Percentiles rank a stretch among this genome's conserved stretches.
Evolutionary conservation across 441 rosid genomes (phyloP).

Genomic region (Macaranga tanarius): DNA sequence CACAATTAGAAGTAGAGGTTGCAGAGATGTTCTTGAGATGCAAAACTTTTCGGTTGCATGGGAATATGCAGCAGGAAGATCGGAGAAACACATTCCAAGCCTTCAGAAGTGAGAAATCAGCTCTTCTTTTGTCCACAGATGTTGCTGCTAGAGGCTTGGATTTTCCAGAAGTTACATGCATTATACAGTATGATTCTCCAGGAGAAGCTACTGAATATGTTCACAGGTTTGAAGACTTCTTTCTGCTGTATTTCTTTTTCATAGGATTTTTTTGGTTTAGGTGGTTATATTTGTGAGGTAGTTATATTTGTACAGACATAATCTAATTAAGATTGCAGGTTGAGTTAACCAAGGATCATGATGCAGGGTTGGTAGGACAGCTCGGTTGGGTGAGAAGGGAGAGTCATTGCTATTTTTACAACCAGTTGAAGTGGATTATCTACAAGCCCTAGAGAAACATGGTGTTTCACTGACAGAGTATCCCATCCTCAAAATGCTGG

Average conservation of each 20-base stretch:
- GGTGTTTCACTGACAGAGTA: slow-evolving; percentile 75
- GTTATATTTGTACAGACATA: background rate
- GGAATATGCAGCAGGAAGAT: slow-evolving; percentile 94
- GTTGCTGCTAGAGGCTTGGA: slow-evolving; percentile 94
- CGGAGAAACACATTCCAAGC: slow-evolving; percentile 72
- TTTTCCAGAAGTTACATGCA: slow-evolving; percentile 86
- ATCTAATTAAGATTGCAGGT: slow-evolving; percentile 5
- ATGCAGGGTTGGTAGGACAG: slow-evolving; percentile 95
- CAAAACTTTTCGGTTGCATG: slow-evolving; percentile 80
- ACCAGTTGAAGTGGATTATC: slow-evolving; percentile 79
- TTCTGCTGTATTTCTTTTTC: slow-evolving; percentile 13
- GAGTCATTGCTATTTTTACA: slow-evolving; percentile 83
- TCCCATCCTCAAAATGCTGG: slow-evolving; percentile 73
- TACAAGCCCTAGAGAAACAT: slow-evolving; percentile 76
- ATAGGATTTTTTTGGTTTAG: background rate
- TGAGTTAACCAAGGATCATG: slow-evolving; percentile 24
- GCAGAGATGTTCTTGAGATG: slow-evolving; percentile 58
- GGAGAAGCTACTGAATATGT: slow-evolving; percentile 99
- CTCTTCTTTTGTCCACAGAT: slow-evolving; percentile 87
- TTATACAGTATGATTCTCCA: slow-evolving; percentile 94
- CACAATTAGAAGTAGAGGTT: slow-evolving; percentile 38
- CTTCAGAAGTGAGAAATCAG: slow-evolving; percentile 72
- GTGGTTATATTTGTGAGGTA: background rate
- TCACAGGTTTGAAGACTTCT: slow-evolving; percentile 58
- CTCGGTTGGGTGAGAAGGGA: slow-evolving; percentile 92